Conservation (phyloP, 148 eudicot genomes). For the Arbutus unedo region DNA sequence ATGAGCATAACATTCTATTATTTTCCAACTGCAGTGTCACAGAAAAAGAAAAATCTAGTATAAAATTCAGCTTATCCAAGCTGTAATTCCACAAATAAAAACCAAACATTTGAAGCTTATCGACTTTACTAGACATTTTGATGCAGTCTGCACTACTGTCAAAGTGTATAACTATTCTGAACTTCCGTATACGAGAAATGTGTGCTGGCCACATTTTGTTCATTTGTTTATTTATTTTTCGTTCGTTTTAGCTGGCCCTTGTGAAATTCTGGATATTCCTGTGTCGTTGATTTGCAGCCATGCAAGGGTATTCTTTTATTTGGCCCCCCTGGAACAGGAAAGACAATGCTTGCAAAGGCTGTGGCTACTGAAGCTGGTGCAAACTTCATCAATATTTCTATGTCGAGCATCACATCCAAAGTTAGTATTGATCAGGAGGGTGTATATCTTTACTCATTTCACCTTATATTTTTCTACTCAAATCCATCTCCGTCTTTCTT, state of each 20-base stretch:
- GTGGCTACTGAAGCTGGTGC: conserved; percentile 99
- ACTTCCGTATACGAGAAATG: background rate
- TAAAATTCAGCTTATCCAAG: background rate
- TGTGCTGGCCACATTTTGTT: background rate
- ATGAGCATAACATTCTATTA: background rate
- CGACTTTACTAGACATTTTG: background rate
- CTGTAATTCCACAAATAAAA: background rate
- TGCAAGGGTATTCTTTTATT: conserved; percentile 96
- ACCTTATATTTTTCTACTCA: conserved; percentile 13
- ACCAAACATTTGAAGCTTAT: background rate
- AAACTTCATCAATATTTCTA: conserved; percentile 91
- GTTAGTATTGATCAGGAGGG: conserved; percentile 27
- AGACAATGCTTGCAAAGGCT: conserved; percentile 99
- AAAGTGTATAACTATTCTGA: background rate
- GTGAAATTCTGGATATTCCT: background rate
- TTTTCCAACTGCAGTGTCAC: background rate
- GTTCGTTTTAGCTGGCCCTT: background rate
- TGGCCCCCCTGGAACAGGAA: conserved; percentile 99
- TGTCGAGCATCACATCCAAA: conserved; percentile 98
- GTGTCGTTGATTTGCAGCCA: conserved; percentile 55
- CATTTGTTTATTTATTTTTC: background rate
- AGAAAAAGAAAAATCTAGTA: background rate
- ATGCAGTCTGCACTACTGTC: background rate
- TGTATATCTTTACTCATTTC: background rate
- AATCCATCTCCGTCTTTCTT: conserved; percentile 13